These are phyloP conservation scores for Apiosordaria backusii DNA, from an alignment of 495 filamentous ascomycete species.

Conservation along the genomic window DNA sequence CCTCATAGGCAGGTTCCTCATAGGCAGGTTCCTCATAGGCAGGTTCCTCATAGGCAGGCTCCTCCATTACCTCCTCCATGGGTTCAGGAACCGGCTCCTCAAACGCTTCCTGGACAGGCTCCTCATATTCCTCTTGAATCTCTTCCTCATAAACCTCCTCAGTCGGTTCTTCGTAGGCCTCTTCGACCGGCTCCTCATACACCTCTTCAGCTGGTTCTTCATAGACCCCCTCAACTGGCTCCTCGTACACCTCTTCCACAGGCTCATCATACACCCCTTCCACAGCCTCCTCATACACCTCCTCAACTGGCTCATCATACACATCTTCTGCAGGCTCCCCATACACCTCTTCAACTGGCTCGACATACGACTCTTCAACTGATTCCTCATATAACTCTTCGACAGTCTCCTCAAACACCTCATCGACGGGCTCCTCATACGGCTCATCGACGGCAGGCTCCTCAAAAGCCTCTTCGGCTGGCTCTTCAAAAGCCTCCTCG, in stretches of 20 bases:
- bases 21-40: not conserved
- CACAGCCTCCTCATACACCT: not conserved
- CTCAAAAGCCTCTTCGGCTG: not conserved
- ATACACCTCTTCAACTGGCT: not conserved
- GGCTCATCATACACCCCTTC: not conserved
- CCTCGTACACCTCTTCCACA: not conserved
- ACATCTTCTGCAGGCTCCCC: not conserved
- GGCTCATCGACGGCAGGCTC: not conserved
- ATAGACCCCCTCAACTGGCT: not conserved
- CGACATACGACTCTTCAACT: slow-evolving; percentile 1
- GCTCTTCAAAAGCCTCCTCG: not conserved
- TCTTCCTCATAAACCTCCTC: not conserved
- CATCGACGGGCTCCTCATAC: not conserved
- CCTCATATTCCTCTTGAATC: not conserved
- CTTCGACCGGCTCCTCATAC: not conserved
- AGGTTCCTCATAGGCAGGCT: not conserved
- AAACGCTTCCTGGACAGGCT: not conserved
- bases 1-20: not conserved
- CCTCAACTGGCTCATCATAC: not conserved
- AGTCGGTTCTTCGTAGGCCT: not conserved
- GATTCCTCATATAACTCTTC: not conserved
- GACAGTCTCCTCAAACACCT: not conserved
- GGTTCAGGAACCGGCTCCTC: slow-evolving; percentile 2
- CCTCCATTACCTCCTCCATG: not conserved
- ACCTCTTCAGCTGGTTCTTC: not conserved